phyloP scores from a whole-genome alignment of 2,329 filamentous ascomycete species.

The Arthroderma uncinatum region DNA sequence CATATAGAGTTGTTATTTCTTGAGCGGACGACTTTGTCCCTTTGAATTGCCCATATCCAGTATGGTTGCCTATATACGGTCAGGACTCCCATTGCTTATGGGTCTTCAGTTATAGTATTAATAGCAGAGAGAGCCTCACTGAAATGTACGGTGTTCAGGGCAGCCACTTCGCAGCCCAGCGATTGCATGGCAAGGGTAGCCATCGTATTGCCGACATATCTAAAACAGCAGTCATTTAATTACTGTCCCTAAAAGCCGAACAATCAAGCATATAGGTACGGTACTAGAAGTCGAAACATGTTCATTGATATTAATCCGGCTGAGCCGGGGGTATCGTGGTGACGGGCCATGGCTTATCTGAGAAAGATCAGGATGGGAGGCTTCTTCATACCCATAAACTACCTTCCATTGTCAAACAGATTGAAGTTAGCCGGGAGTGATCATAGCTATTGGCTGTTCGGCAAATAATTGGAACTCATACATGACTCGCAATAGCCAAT shows the following conservation, averaged over 20 bases:
- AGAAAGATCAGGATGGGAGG: neutral
- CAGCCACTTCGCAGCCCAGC: slow-evolving; percentile 83
- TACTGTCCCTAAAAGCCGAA: neutral
- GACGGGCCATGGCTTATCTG: neutral
- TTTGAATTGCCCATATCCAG: slow-evolving; percentile 79
- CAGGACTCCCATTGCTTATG: neutral
- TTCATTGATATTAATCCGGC: neutral
- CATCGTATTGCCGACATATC: slow-evolving; percentile 97
- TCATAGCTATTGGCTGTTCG: neutral
- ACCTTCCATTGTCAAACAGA: slow-evolving; percentile 42
- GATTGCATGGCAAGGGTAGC: slow-evolving; percentile 90
- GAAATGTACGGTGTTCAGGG: slow-evolving; percentile 94
- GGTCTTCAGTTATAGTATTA: neutral
- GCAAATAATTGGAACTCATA: slow-evolving; percentile 39
- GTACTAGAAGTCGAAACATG: too few species aligned
- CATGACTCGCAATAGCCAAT: slow-evolving; percentile 88
- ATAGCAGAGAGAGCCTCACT: slow-evolving; percentile 48
- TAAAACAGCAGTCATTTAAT: slow-evolving; percentile 30
- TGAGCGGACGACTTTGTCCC: slow-evolving; percentile 70
- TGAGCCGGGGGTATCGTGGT: neutral
- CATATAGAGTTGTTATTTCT: slow-evolving; percentile 75
- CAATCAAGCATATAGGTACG: neutral
- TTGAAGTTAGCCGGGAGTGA: neutral
- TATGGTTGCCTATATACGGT: slow-evolving; percentile 65
- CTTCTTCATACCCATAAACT: slow-evolving; percentile 24